A percentile compares a stretch with the other conserved stretches of the same genome.
phyloP scores from a whole-genome alignment of 768 basidiomycete genomes.

The Lactarius evosmus region DNA sequence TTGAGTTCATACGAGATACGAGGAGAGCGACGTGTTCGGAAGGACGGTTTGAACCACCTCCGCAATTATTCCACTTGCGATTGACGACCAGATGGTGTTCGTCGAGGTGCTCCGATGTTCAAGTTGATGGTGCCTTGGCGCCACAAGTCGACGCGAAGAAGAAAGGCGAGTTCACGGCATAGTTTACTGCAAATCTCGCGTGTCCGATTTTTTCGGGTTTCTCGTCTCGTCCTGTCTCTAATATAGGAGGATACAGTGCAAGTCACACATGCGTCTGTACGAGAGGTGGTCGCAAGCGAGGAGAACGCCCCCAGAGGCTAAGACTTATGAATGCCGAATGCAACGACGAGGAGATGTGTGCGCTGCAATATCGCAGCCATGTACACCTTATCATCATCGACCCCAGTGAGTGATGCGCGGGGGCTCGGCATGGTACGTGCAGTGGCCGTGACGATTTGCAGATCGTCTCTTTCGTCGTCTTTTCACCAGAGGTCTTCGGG shows the following conservation, averaged over 20 bases:
- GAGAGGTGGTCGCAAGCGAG: constrained; percentile 55
- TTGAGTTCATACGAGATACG: too few species aligned
- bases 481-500: constrained; percentile 65
- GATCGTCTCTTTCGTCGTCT: constrained; percentile 74
- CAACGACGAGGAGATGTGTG: constrained; percentile 84
- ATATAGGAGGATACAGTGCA: constrained; percentile 58
- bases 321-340: constrained; percentile 50
- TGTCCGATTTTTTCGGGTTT: constrained; percentile 35
- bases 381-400: constrained; percentile 82
- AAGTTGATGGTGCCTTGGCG: too few species aligned
- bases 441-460: constrained; percentile 35
- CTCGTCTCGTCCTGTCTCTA: constrained; percentile 8
- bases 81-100: too few species aligned
- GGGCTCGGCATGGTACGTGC: neutral
- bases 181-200: constrained; percentile 74
- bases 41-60: too few species aligned
- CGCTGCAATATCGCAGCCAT: too few species aligned
- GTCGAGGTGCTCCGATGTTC: too few species aligned
- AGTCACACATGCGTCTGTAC: constrained; percentile 78
- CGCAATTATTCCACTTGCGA: too few species aligned
- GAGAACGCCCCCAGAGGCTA: constrained; percentile 48
- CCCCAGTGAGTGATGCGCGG: constrained; percentile 48
- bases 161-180: too few species aligned
- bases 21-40: too few species aligned
- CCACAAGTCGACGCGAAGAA: too few species aligned